Conservation (phyloP, 495 filamentous ascomycete genomes). For the Hypomontagnella submonticulosa region DNA sequence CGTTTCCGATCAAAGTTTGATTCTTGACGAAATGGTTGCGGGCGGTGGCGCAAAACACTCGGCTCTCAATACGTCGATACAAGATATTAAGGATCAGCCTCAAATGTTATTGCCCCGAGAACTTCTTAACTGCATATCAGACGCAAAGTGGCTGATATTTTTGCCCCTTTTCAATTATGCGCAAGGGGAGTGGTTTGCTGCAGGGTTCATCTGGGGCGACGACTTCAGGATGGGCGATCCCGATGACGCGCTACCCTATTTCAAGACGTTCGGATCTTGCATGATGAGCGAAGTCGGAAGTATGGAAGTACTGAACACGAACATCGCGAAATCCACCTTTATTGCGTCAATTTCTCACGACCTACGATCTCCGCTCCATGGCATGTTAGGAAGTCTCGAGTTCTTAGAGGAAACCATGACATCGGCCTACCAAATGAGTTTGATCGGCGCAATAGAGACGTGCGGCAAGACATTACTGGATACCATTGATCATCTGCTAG, state of each 20-base stretch:
- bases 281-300: constrained; percentile 70
- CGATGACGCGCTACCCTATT: constrained; percentile 56
- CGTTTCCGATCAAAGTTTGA: constrained; percentile 21
- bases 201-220: constrained; percentile 72
- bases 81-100: constrained; percentile 14
- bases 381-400: constrained; percentile 77
- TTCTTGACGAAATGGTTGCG: constrained; percentile 27
- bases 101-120: constrained; percentile 35
- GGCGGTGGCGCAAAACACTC: constrained; percentile 21
- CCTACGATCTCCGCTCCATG: constrained; percentile 79
- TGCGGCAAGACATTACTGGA: constrained; percentile 82
- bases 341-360: constrained; percentile 82
- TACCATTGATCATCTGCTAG: constrained; percentile 77
- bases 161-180: constrained; percentile 78
- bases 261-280: constrained; percentile 67
- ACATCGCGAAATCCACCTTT: constrained; percentile 72
- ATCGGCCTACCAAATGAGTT: constrained; percentile 66
- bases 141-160: constrained; percentile 66
- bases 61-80: constrained; percentile 8
- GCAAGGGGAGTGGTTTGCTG: constrained; percentile 74
- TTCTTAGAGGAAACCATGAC: constrained; percentile 69
- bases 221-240: constrained; percentile 53
- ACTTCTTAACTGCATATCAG: constrained; percentile 54
- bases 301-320: constrained; percentile 55
- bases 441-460: constrained; percentile 77